Conservation (phyloP, 495 filamentous ascomycete species). For the Corynascus novoguineensis region DNA sequence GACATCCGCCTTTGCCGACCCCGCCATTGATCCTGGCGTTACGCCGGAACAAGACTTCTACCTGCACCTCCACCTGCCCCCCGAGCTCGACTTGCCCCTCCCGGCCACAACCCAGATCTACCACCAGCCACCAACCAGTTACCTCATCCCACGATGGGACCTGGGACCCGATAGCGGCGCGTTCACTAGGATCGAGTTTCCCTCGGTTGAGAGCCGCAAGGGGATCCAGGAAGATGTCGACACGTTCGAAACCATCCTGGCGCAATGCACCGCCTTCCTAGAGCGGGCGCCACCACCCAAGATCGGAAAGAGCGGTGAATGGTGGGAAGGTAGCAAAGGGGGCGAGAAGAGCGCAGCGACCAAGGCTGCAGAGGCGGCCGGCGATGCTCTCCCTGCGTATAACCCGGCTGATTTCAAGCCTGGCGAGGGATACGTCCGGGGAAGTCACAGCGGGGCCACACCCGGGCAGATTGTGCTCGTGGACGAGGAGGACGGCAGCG, state of each 20-base stretch:
- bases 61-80: conserved; percentile 84
- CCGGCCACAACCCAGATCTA: conserved; percentile 94
- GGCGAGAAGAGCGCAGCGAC: conserved; percentile 23
- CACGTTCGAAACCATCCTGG: conserved; percentile 93
- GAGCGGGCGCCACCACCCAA: conserved; percentile 65
- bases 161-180: conserved; percentile 78
- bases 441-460: conserved; percentile 44
- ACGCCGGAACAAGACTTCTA: conserved; percentile 85
- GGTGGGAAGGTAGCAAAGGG: conserved; percentile 19
- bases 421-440: conserved; percentile 66
- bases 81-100: conserved; percentile 85
- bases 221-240: conserved; percentile 87
- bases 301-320: neutral
- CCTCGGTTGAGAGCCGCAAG: conserved; percentile 58
- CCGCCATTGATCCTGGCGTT: conserved; percentile 50
- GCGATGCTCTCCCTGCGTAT: conserved; percentile 53
- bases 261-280: conserved; percentile 90
- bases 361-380: conserved; percentile 37
- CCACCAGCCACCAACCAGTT: conserved; percentile 81
- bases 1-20: conserved; percentile 61
- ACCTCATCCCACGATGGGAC: conserved; percentile 91
- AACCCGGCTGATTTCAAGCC: conserved; percentile 75
- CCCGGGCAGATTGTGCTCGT: conserved; percentile 83
- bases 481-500: conserved; percentile 91
- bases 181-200: conserved; percentile 88